A percentile compares a stretch with the other conserved stretches of the same genome.
Conservation (phyloP, 2,329 filamentous ascomycete genomes). For the Sporothrix schenckii region DNA sequence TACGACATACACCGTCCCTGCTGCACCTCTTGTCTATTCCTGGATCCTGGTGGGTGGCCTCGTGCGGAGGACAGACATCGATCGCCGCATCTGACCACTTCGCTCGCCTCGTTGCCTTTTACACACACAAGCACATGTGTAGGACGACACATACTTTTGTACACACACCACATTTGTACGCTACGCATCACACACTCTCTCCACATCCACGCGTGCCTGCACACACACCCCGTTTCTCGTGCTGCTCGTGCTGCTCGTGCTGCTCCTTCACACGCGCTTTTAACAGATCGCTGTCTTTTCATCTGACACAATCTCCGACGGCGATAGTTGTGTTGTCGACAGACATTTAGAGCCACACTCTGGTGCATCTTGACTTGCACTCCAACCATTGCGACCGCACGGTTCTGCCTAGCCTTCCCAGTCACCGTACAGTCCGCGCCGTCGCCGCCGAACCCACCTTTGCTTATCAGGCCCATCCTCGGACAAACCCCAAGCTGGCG, state of each 20-base stretch:
- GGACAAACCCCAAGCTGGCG: background rate
- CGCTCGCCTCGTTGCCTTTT: background rate
- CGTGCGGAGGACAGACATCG: slow-evolving; percentile 26
- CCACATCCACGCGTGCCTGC: background rate
- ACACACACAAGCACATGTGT: background rate
- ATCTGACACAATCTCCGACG: slow-evolving; percentile 22
- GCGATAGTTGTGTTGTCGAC: background rate
- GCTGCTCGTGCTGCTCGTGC: background rate
- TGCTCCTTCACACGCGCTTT: background rate
- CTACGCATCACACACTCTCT: background rate
- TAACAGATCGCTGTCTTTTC: background rate
- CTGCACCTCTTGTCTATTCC: slow-evolving; percentile 11
- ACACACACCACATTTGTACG: background rate
- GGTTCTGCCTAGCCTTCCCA: slow-evolving; percentile 14
- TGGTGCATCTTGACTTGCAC: background rate
- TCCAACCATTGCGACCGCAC: background rate
- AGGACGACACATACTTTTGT: background rate
- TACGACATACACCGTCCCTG: background rate
- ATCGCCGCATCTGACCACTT: slow-evolving; percentile 29
- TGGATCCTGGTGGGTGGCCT: slow-evolving; percentile 7
- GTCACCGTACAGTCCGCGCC: background rate
- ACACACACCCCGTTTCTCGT: background rate
- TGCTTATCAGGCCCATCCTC: slow-evolving; percentile 12
- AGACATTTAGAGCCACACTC: background rate
- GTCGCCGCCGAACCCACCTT: slow-evolving; percentile 26